Conservation (phyloP, 345 rosid species). For the Salix purpurea region DNA sequence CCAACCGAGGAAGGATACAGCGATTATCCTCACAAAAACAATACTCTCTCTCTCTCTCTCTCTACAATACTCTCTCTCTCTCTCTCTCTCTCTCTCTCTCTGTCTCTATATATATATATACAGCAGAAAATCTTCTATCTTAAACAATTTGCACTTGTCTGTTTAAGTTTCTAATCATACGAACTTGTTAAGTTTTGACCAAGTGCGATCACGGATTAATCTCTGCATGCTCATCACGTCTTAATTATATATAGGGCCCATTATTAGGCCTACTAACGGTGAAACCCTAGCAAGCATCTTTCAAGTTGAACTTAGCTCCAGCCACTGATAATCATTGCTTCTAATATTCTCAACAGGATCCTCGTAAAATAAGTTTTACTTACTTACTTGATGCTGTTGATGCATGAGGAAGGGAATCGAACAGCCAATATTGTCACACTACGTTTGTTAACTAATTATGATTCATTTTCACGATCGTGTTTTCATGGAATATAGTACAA, state of each 20-base stretch:
- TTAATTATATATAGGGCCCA: constrained; percentile 1
- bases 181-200: constrained; percentile 34
- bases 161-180: constrained; percentile 26
- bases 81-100: background rate
- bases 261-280: constrained; percentile 14
- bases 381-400: background rate
- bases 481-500: background rate
- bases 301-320: background rate
- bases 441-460: background rate
- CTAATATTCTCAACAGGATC: background rate
- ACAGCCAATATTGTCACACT: background rate
- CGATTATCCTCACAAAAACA: background rate
- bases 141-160: background rate
- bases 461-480: background rate
- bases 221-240: constrained; percentile 37
- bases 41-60: background rate
- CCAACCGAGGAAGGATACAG: background rate
- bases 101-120: background rate
- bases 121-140: background rate
- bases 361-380: background rate
- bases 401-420: background rate
- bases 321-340: background rate
- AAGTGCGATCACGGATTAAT: background rate
- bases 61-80: no score
- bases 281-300: background rate